Evolutionary conservation across 352 stramenopile genomes (phyloP).

Genomic region (Phytophthora palmivora): DNA sequence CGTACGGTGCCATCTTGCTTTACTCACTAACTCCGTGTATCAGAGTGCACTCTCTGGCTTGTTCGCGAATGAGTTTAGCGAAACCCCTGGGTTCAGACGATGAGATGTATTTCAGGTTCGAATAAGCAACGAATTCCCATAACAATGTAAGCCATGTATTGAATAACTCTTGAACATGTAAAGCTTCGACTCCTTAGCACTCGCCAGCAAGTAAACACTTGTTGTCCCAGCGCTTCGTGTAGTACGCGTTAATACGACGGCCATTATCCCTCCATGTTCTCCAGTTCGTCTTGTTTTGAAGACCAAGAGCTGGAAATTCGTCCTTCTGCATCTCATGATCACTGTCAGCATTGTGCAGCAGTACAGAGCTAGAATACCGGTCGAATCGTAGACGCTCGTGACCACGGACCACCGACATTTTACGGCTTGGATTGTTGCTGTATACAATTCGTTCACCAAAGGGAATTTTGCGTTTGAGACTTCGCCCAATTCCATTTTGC

Average conservation of each 20-base stretch:
- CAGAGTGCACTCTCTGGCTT: too few relatives aligned
- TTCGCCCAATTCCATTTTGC: slow-evolving; percentile 43
- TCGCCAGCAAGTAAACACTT: slow-evolving; percentile 42
- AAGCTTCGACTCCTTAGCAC: slow-evolving; percentile 23
- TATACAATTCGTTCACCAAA: slow-evolving; percentile 46
- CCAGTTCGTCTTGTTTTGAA: slow-evolving; percentile 23
- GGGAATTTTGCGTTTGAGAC: slow-evolving; percentile 45
- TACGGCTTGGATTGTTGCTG: too few relatives aligned
- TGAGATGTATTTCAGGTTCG: neutral
- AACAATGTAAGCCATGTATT: neutral
- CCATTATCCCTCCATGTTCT: slow-evolving; percentile 31
- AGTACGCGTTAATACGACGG: slow-evolving; percentile 56
- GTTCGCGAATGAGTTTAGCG: too few relatives aligned
- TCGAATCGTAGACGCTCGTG: slow-evolving; percentile 56
- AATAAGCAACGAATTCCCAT: neutral
- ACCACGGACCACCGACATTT: slow-evolving; percentile 43
- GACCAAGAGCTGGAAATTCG: slow-evolving; percentile 33
- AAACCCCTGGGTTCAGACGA: too few relatives aligned
- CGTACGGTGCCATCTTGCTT: too few relatives aligned
- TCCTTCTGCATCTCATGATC: slow-evolving; percentile 45
- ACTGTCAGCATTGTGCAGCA: too few relatives aligned
- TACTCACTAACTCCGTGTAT: too few relatives aligned
- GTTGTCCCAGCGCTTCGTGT: slow-evolving; percentile 54
- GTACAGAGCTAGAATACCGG: slow-evolving; percentile 36
- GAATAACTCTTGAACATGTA: neutral